Base-by-base conservation (phyloP, 331 rosid genomes). In the Quercus tomentella region DNA sequence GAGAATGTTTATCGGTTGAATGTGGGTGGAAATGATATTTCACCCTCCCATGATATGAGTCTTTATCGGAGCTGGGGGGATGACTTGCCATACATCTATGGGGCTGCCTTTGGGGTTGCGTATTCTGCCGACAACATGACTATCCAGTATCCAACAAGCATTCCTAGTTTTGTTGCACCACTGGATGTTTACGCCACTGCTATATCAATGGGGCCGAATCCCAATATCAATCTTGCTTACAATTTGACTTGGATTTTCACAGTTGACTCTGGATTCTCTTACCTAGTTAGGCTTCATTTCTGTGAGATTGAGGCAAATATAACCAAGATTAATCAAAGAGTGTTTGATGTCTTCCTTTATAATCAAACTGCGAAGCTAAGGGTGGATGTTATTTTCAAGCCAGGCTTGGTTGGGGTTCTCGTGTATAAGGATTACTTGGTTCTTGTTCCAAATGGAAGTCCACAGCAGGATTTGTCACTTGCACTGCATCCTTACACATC, bases 251-350 rank as follows among this genome's bases (percentile, higher is more conserved):
- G 99, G 99, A 71, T 93, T 72, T 85, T 93, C 76, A 67, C 93
- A 0, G 77, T 96, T 15, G 98, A 93, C 77, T 74, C 97, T 0
- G 97, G 94, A 69, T 96, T 93, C 84, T 78, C 74, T 21, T 93
- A 93, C 91, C 89, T 96, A 75, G 98, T 91, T 76, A 87, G 99
- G 82, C 97, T 96, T 57, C 97, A 96, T 82, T 93, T 96, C 80
- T 93, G 97, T 77, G 98, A 96, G 90, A 83, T 84, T 45, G 31
- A 86, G 1, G 14, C 79, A 2, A 82, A 49, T 70, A 83, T 96
- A 25, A 82, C 83, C 41, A 76, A 61, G 76, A 0, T 16, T 7
- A 90, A 96, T 83, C 91, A 93, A 72, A 87, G 93, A 75, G 95
- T 88, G 55, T 96, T 96, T 60, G 62, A 86, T 71, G 86, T 93